Evolutionary conservation across 208 protist genomes (phyloP), one percentile per base, ranked within the genome.

Genomic region (Giardia muris): DNA sequence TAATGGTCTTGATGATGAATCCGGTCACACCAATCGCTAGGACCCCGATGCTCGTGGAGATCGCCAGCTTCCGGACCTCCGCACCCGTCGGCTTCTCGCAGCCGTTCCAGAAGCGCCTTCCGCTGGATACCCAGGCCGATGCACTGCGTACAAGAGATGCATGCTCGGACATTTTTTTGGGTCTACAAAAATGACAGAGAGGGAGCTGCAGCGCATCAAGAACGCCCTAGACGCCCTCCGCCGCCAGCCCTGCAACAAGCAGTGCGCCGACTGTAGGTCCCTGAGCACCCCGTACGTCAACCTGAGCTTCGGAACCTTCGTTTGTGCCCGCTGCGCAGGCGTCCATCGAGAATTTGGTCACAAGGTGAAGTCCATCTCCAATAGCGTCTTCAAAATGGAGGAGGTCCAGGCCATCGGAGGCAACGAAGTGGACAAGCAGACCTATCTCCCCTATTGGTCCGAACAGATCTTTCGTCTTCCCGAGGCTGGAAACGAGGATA

Each of bases 301-400:
- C 42, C 46, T 93, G 47, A 92, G 92, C 76, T 94, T 89, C 87
- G 46, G 87, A 87, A 89, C 67, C 22, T 94, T 94, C n/a, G 47
- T 93, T 1, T 94, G 93, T 87, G 93, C 93, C 19, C 87, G 90
- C 4, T 94, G 93, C 89, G 92, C 93, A 39, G 93, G 76, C 19
- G 87, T 94, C 30, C 93, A 94, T 67, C 47, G 90, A 0, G 93
- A 93, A 46, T 43, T 92, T 44, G 47, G 48, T 46, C 90, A 93
- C 76, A 2, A 46, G 22, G 91, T 93, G 46, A 93, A 93, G 48
- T 92, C 91, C 42, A 89, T 93, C 0, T 76, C 87, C 2, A 91
- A 87, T 88, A 89, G 48, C 39, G 92, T 67, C 0, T 93, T 92
- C 42, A 87, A 19, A 1, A n/a, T 46, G 45, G 89, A 92, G 0